These are phyloP conservation scores for Alnus glutinosa DNA, from an alignment of 306 rosid species.

Conservation along the genomic window DNA sequence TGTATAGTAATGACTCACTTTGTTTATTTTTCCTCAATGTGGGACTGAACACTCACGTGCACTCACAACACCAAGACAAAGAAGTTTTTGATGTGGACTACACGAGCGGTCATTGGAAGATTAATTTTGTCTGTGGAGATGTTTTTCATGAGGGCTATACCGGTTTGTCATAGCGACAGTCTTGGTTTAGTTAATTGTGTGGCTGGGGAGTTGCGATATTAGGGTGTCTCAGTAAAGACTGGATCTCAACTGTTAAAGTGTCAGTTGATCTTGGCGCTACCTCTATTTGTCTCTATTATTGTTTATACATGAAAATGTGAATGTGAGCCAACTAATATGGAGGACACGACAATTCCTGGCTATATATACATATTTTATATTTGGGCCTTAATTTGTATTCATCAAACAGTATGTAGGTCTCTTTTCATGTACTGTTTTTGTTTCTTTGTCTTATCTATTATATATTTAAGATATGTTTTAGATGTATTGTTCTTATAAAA, in stretches of 20 bases:
- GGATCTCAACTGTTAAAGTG: neutral
- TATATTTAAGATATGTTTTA: neutral
- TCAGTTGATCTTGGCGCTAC: neutral
- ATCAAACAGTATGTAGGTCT: neutral
- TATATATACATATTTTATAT: neutral
- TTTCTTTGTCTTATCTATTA: neutral
- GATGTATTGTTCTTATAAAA: neutral
- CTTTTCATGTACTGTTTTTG: neutral
- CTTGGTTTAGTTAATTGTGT: neutral
- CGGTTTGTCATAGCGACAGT: neutral
- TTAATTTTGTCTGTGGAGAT: neutral
- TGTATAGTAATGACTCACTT: too few relatives aligned
- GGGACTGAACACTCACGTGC: too few relatives aligned
- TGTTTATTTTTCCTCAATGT: too few relatives aligned
- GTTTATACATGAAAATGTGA: neutral
- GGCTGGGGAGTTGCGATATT: neutral
- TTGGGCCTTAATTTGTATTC: neutral
- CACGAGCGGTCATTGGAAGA: neutral
- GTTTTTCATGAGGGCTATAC: neutral
- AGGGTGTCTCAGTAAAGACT: neutral
- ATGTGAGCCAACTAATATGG: neutral
- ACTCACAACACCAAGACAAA: neutral
- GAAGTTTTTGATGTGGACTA: neutral
- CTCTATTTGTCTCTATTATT: neutral
- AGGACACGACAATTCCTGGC: neutral